These are phyloP conservation scores for Sporothrix dimorphospora DNA, from an alignment of 2,329 filamentous ascomycete species.

Conservation along the genomic window DNA sequence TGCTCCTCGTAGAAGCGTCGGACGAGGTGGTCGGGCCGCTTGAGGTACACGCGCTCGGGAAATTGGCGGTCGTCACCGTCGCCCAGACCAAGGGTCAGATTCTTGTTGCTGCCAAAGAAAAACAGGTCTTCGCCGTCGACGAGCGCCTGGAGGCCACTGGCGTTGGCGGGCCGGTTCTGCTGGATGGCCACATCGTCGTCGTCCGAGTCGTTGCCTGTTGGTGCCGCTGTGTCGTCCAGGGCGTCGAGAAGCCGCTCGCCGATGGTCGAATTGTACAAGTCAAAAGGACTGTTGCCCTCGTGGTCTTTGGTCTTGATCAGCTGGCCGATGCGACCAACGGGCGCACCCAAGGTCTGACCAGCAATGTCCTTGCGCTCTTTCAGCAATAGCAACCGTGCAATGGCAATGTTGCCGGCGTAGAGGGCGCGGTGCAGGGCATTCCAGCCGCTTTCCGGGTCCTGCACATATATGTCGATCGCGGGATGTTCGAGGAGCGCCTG, in stretches of 20 bases:
- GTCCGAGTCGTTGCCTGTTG: conserved; percentile 20
- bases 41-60: conserved; percentile 79
- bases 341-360: conserved; percentile 61
- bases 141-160: conserved; percentile 32
- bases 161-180: conserved; percentile 18
- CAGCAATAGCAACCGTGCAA: conserved; percentile 79
- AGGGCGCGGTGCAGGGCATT: conserved; percentile 89
- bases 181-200: conserved; percentile 8
- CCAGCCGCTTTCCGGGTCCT: conserved; percentile 93
- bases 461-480: conserved; percentile 79
- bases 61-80: conserved; percentile 94
- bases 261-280: conserved; percentile 88
- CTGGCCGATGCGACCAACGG: conserved; percentile 66
- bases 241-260: conserved; percentile 68
- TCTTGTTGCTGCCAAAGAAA: conserved; percentile 95
- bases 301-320: conserved; percentile 95
- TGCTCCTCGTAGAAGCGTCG: conserved; percentile 73
- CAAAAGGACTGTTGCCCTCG: conserved; percentile 92
- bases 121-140: conserved; percentile 75
- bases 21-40: conserved; percentile 76
- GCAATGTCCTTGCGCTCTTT: conserved; percentile 70
- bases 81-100: conserved; percentile 88
- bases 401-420: conserved; percentile 85
- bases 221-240: conserved; percentile 20
- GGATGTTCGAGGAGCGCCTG: conserved; percentile 80